Evolutionary conservation across 331 rosid species (phyloP).

Genomic region (Quercus phellos): DNA sequence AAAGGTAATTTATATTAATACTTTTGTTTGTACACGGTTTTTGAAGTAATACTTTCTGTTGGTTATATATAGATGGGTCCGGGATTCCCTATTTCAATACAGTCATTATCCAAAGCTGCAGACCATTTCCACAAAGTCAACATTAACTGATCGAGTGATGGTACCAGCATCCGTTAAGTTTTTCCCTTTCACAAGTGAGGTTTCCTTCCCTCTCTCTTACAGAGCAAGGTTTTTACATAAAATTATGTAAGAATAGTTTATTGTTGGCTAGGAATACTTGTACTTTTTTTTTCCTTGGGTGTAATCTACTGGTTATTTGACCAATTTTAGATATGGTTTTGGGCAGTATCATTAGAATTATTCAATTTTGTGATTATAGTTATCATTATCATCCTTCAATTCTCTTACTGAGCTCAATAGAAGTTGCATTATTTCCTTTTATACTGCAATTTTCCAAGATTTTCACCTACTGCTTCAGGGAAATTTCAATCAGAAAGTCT

Average conservation of each 20-base stretch:
- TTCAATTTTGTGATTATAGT: not conserved
- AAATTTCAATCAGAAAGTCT: not conserved
- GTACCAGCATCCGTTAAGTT: not conserved
- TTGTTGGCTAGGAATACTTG: too few species aligned
- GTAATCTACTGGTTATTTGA: not conserved
- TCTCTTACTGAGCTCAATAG: not conserved
- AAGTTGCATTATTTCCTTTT: not conserved
- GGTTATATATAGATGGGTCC: conserved; percentile 77
- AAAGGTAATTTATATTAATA: too few species aligned
- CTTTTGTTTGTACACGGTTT: not conserved
- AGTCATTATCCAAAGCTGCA: conserved; percentile 86
- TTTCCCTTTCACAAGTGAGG: not conserved
- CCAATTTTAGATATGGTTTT: not conserved
- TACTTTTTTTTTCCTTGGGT: not conserved
- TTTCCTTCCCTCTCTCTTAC: not conserved
- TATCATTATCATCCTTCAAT: not conserved
- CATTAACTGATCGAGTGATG: conserved; percentile 31
- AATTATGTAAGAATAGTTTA: too few species aligned
- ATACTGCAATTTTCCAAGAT: too few species aligned
- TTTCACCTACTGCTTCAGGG: too few species aligned
- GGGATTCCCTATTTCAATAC: conserved; percentile 74
- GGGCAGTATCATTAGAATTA: not conserved
- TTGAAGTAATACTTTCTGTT: conserved; percentile 9
- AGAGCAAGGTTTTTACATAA: not conserved
- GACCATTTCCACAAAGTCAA: conserved; percentile 71